A percentile compares a stretch with the other conserved stretches of the same genome.
phyloP scores from a whole-genome alignment of 1,284 basidiomycete species.

The Rhodofomes roseus region DNA sequence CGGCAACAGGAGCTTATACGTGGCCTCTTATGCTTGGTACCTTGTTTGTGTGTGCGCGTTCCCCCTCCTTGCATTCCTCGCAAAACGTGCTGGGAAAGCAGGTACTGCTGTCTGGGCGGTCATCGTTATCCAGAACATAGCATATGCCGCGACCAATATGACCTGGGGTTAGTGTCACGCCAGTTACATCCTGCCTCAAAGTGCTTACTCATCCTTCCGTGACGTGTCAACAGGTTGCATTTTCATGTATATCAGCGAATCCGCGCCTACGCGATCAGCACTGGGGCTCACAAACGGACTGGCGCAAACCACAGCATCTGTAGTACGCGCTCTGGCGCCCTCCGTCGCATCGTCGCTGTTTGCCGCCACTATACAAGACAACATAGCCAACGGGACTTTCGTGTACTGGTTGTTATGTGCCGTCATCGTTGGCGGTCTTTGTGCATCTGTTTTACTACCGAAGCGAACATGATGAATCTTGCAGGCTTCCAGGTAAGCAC shows the following conservation, averaged over 20 bases:
- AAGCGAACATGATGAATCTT: background rate
- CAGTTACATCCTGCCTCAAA: conserved; percentile 4
- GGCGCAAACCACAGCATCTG: conserved; percentile 30
- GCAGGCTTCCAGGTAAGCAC: background rate
- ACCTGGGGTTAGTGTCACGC: conserved; percentile 31
- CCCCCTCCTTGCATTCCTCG: conserved; percentile 45
- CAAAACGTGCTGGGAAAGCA: conserved; percentile 11
- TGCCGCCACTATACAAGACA: conserved; percentile 1
- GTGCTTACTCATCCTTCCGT: conserved; percentile 7
- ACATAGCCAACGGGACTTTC: background rate
- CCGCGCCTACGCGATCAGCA: conserved; percentile 54
- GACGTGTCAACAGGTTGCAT: conserved; percentile 20
- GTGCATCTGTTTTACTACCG: background rate
- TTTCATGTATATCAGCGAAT: conserved; percentile 47
- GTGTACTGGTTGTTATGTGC: background rate
- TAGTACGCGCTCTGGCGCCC: conserved; percentile 67
- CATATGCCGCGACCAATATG: conserved; percentile 18
- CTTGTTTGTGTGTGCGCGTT: conserved; percentile 41
- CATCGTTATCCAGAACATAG: conserved; percentile 12
- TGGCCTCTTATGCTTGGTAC: conserved; percentile 40
- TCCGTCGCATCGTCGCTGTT: conserved; percentile 59
- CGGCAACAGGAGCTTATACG: conserved; percentile 53
- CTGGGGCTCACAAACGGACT: conserved; percentile 74
- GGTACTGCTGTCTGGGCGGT: conserved; percentile 11
- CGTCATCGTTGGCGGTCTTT: background rate